phyloP scores from a whole-genome alignment of 495 filamentous ascomycete genomes.

The Penicillium soppii region DNA sequence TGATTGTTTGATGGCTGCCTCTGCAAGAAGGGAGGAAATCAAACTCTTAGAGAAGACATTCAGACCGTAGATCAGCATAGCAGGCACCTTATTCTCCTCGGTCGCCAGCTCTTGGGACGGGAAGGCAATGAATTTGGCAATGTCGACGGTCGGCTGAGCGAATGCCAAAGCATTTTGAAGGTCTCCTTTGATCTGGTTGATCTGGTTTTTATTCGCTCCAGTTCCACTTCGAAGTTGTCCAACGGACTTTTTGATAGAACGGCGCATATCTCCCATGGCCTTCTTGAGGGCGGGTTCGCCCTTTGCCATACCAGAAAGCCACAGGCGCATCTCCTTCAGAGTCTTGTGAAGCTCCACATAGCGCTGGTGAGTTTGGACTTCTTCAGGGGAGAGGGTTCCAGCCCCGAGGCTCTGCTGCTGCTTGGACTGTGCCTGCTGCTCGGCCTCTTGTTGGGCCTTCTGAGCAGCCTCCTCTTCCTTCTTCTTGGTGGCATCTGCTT shows the following conservation, averaged over 20 bases:
- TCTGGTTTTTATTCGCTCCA: conserved; percentile 53
- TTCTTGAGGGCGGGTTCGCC: conserved; percentile 58
- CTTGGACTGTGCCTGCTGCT: conserved; percentile 29
- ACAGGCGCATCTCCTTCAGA: conserved; percentile 69
- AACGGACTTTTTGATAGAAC: conserved; percentile 66
- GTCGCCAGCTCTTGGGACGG: conserved; percentile 54
- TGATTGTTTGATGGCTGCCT: conserved; percentile 66
- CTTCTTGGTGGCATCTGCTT: conserved; percentile 40
- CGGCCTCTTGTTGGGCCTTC: conserved; percentile 35
- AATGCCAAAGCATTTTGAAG: conserved; percentile 47
- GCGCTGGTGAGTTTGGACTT: conserved; percentile 50
- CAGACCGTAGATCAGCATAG: conserved; percentile 76
- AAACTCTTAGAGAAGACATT: conserved; percentile 80
- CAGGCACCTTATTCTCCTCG: conserved; percentile 58
- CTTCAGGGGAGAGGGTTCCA: conserved; percentile 24
- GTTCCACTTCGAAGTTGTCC: conserved; percentile 70
- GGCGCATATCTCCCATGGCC: conserved; percentile 71
- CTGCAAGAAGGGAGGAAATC: conserved; percentile 71
- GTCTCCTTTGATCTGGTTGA: conserved; percentile 39
- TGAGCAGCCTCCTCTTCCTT: conserved; percentile 37
- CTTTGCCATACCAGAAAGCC: conserved; percentile 46
- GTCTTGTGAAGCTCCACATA: conserved; percentile 70
- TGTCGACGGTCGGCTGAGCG: conserved; percentile 58
- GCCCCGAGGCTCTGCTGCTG: conserved; percentile 31
- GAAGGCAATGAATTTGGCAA: conserved; percentile 63